Base-by-base conservation (phyloP, 768 basidiomycete genomes). In the Boletus vinaceobasis region DNA sequence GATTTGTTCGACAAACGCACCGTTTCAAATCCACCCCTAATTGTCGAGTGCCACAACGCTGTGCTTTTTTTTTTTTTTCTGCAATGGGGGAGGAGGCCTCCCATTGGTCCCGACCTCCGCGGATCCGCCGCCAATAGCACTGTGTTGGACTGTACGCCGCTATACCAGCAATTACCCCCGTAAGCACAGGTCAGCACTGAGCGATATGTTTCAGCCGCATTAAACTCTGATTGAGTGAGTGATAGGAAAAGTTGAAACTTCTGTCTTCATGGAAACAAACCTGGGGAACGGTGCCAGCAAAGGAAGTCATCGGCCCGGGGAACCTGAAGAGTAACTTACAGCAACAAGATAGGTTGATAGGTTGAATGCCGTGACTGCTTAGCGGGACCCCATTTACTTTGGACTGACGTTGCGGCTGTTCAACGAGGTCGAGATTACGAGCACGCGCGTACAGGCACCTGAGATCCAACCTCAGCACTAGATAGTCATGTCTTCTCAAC, bases 121-220 rank as follows among this genome's bases (percentile, higher is more conserved):
- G 68, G 52, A 53, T 64, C 70, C 58, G 55, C 56, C 50, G 59
- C 43, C 36, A 47, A 35, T 32, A 21, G 43, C 23, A 13, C 23
- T 15, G n/a, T n/a, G n/a, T 48, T 46, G 45, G 39, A 35, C 6
- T 44, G 37, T 48, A 21, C 10, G 21, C 33, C 58, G 35, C 59
- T 47, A 55, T 43, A 40, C 40, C 5, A 27, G 8, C 21, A 43
- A 60, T 43, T 61, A 37, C 17, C 43, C 17, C 63, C 48, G 37
- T 46, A 49, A 45, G 56, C 48, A 48, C 56, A 52, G 39, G 38
- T 27, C 58, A 54, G 26, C 53, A 38, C 39, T 43, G 57, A 57
- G 36, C 17, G 55, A 65, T 59, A 57, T 55, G 66, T 59, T 70
- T 68, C 57, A 63, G 38, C 60, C 65, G 60, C 60, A 63, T 47